Percentiles rank a stretch among this genome's conserved stretches.
Evolutionary conservation across 768 basidiomycete species (phyloP).

Genomic region (Rubroboletus pulcherrimus): DNA sequence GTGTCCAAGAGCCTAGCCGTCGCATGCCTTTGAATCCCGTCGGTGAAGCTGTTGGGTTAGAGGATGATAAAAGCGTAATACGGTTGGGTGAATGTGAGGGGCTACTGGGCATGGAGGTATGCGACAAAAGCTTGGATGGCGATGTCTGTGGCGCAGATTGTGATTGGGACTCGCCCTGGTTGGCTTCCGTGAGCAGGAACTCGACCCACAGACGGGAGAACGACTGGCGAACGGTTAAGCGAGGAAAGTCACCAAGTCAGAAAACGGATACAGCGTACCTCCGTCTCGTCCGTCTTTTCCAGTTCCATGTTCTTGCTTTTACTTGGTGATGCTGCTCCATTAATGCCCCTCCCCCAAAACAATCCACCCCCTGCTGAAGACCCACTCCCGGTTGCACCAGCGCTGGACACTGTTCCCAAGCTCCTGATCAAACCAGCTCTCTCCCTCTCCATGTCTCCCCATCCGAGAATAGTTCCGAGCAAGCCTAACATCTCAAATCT

Average conservation of each 20-base stretch:
- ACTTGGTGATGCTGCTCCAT: constrained; percentile 27
- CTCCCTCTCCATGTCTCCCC: constrained; percentile 89
- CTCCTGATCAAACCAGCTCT: constrained; percentile 59
- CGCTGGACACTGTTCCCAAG: constrained; percentile 51
- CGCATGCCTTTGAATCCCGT: constrained; percentile 29
- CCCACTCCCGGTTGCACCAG: constrained; percentile 17
- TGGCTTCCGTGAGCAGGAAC: constrained; percentile 90
- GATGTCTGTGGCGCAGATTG: constrained; percentile 17
- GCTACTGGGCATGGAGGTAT: constrained; percentile 38
- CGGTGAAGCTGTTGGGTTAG: constrained; percentile 16
- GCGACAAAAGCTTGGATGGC: constrained; percentile 24
- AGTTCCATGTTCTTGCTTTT: constrained; percentile 48
- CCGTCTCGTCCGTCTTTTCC: constrained; percentile 81
- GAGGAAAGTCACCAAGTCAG: not conserved
- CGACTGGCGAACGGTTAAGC: constrained; percentile 49
- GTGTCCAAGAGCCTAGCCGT: constrained; percentile 39
- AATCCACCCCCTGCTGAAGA: constrained; percentile 17
- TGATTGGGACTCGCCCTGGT: constrained; percentile 34
- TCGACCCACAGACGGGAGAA: constrained; percentile 98
- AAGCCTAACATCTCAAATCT: constrained; percentile 95
- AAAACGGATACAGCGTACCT: constrained; percentile 44
- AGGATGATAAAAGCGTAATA: not conserved
- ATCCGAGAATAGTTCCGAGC: constrained; percentile 84
- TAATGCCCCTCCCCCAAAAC: constrained; percentile 20
- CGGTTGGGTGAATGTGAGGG: constrained; percentile 28